Conservation (phyloP, 257 asterid species). For the Fraxinus excelsior region DNA sequence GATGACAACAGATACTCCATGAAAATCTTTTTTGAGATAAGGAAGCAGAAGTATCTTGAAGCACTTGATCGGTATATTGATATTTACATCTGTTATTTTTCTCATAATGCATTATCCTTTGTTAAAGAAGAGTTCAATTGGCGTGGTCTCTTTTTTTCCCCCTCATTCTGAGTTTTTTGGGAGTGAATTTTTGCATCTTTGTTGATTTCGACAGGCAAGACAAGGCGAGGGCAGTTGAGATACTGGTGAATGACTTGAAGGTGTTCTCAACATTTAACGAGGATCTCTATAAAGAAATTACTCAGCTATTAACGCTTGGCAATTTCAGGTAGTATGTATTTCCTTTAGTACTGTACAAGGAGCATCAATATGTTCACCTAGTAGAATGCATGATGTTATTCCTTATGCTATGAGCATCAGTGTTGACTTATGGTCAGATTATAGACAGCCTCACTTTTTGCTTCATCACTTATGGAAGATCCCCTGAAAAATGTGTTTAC, state of each 20-base stretch:
- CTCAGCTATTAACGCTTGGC: constrained; percentile 82
- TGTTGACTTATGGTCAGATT: background rate
- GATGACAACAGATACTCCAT: constrained; percentile 95
- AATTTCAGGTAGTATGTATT: constrained; percentile 72
- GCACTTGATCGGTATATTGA: constrained; percentile 81
- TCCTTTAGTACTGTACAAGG: constrained; percentile 15
- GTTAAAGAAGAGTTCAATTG: background rate
- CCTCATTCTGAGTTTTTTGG: background rate
- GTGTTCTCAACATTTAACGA: constrained; percentile 89
- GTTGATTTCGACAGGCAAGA: constrained; percentile 62
- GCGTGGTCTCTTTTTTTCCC: background rate
- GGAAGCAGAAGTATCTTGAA: constrained; percentile 98
- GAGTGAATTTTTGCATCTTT: background rate
- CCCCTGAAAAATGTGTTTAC: background rate
- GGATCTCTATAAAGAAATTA: constrained; percentile 85
- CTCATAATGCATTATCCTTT: background rate
- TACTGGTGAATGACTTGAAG: constrained; percentile 82
- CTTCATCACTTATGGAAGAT: background rate
- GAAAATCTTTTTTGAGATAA: constrained; percentile 94
- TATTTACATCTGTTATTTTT: background rate
- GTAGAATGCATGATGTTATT: constrained; percentile 2
- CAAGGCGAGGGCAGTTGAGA: constrained; percentile 89
- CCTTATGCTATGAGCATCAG: constrained; percentile 2
- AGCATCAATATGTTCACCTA: background rate
- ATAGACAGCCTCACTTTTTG: background rate